Evolutionary conservation across 2,329 filamentous ascomycete species (phyloP).

Genomic region (Raffaelea albimanens): DNA sequence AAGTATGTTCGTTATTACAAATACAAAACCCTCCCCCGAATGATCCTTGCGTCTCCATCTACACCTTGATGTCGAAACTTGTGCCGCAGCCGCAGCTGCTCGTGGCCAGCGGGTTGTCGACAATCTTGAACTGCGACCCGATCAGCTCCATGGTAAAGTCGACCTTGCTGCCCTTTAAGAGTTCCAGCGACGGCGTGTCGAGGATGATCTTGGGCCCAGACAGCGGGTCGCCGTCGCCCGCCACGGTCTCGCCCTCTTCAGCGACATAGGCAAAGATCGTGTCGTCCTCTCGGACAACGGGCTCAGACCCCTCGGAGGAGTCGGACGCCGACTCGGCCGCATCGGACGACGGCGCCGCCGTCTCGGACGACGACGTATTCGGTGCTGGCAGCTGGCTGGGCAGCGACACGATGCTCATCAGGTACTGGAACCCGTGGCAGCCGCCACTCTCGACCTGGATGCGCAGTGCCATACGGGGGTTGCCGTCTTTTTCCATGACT

Average conservation of each 20-base stretch:
- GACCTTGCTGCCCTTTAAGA: conserved; percentile 87
- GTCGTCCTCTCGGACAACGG: conserved; percentile 60
- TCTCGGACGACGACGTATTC: neutral
- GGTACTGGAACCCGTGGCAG: conserved; percentile 96
- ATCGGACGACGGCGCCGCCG: conserved; percentile 11
- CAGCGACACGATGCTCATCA: conserved; percentile 73
- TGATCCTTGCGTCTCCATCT: too few species aligned
- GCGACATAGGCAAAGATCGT: conserved; percentile 69
- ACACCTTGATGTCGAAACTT: conserved; percentile 86
- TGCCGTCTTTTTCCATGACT: conserved; percentile 63
- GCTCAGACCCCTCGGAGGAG: too few species aligned
- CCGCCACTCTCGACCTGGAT: conserved; percentile 89
- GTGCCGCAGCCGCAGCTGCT: conserved; percentile 97
- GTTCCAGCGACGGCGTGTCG: conserved; percentile 75
- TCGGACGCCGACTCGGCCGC: conserved; percentile 17
- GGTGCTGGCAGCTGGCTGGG: conserved; percentile 25
- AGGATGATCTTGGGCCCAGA: conserved; percentile 69
- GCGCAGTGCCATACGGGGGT: conserved; percentile 77
- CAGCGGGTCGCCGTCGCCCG: conserved; percentile 16
- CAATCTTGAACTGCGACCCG: conserved; percentile 81
- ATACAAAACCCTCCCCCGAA: too few species aligned
- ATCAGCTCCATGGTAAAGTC: conserved; percentile 97
- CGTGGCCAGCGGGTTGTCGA: conserved; percentile 82
- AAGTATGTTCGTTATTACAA: too few species aligned
- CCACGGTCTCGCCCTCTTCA: conserved; percentile 32